Conservation (phyloP, 2,329 filamentous ascomycete species). For the Herpotrichia juniperi region DNA sequence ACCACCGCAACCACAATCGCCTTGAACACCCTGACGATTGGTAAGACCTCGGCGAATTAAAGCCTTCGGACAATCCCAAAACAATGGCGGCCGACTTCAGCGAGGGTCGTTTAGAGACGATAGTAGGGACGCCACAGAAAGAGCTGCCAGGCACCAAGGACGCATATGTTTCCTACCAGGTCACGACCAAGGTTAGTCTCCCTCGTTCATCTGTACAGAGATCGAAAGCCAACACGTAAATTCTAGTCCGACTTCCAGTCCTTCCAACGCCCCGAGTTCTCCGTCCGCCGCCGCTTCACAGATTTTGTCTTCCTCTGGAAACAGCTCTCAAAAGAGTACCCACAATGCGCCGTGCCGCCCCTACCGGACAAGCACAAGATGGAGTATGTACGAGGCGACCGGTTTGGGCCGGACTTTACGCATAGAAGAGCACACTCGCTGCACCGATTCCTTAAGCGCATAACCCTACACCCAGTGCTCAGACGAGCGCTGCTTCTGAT, state of each 20-base stretch:
- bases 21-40: slow-evolving; percentile 6
- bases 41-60: neutral
- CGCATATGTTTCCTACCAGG: slow-evolving; percentile 92
- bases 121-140: slow-evolving; percentile 82
- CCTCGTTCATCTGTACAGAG: neutral
- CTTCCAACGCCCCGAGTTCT: slow-evolving; percentile 81
- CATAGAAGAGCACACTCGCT: slow-evolving; percentile 85
- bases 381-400: slow-evolving; percentile 96
- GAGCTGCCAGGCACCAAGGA: slow-evolving; percentile 97
- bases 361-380: slow-evolving; percentile 99
- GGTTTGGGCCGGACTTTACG: slow-evolving; percentile 93
- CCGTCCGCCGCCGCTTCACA: slow-evolving; percentile 89
- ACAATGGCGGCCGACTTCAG: slow-evolving; percentile 43
- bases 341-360: slow-evolving; percentile 89
- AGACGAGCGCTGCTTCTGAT: slow-evolving; percentile 82
- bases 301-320: slow-evolving; percentile 98
- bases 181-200: slow-evolving; percentile 78
- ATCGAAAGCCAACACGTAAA: slow-evolving; percentile 9
- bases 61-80: slow-evolving; percentile 1
- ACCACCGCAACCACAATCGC: slow-evolving; percentile 4
- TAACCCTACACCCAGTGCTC: slow-evolving; percentile 87
- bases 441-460: slow-evolving; percentile 84
- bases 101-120: slow-evolving; percentile 81
- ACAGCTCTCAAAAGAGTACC: slow-evolving; percentile 83
- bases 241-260: slow-evolving; percentile 87